A percentile compares a stretch with the other conserved stretches of the same genome.
These are phyloP conservation scores for Lipomyces lipofer DNA, from an alignment of 805 yeast species.

Conservation along the genomic window DNA sequence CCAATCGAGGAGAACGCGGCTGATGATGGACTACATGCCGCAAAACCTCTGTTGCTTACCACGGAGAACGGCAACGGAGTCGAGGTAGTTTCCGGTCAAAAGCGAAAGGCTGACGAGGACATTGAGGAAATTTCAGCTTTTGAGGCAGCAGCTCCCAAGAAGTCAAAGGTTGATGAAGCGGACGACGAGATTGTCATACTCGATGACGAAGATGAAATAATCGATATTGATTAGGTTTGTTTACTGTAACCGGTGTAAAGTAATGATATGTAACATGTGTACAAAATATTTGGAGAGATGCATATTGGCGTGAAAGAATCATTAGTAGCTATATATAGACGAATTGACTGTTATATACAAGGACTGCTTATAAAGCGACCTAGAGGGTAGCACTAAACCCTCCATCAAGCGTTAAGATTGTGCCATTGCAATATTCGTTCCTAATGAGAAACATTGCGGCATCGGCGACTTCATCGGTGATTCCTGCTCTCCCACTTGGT, in stretches of 20 bases:
- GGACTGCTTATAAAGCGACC: neutral
- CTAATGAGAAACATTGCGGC: constrained; percentile 31
- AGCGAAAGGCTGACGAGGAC: constrained; percentile 21
- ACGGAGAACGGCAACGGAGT: neutral
- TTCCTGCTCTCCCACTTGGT: constrained; percentile 27
- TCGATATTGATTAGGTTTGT: constrained; percentile 21
- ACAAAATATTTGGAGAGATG: neutral
- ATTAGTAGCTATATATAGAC: neutral
- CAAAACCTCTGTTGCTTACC: no score
- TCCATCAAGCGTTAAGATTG: constrained; percentile 30
- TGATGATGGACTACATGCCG: no score
- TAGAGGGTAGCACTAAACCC: constrained; percentile 18
- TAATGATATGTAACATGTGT: neutral
- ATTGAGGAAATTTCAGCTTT: no score
- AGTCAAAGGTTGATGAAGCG: constrained; percentile 15
- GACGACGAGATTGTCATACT: constrained; percentile 13
- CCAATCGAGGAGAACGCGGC: neutral
- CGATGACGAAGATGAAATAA: constrained; percentile 34
- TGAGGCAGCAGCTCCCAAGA: constrained; percentile 9
- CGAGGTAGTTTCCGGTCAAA: neutral
- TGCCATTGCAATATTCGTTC: constrained; percentile 32
- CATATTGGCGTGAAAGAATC: no score
- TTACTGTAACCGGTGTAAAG: neutral
- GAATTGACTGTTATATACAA: neutral
- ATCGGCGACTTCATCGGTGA: constrained; percentile 31